Base-by-base conservation (phyloP, 768 basidiomycete genomes). In the Russula olivacea region DNA sequence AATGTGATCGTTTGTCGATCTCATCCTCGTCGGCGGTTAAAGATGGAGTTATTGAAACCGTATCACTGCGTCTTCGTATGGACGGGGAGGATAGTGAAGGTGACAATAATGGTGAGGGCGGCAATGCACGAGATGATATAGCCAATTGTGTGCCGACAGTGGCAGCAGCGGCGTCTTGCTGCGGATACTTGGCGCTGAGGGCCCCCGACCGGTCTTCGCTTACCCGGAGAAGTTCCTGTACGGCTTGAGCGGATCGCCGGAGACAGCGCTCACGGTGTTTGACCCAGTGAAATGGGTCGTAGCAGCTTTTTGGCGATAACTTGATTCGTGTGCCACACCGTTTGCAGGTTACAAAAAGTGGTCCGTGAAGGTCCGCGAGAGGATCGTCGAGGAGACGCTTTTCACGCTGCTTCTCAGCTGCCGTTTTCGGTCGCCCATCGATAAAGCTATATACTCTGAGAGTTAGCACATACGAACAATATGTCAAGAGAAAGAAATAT, bases 211-310 rank as follows among this genome's bases (percentile, higher is more conserved):
- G 64, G 15, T 61, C 59, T 17, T 41, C 58, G 14, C 21, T 66
- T 50, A 62, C 65, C 41, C 56, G 54, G 10, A 61, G 58, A 19
- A 66, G 66, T 49, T 66, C 67, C 19, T 53, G 43, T 11, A 68
- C 58, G 1, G 61, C 38, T 19, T 48, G 58, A 17, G 62, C 21
- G 19, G 67, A 56, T 40, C 67, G 65, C n/a, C 64, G 58, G 19
- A 68, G 48, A 41, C 67, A 68, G 15, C 67, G 67, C 12, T 67
- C 65, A 15, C 67, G 67, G 43, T 68, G 67, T 45, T 68, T 66
- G 1, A 58, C 56, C 67, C 67, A 68, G 47, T 68, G 67, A 40
- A 68, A 68, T 4, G 61, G 65, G 52, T 68, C 67, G 32, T 59
- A 68, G 4, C 51, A 58, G 59, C 66, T 66, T 21, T 68, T 68